Conservation (phyloP, 495 filamentous ascomycete species). For the Tetracladium marchalianum region DNA sequence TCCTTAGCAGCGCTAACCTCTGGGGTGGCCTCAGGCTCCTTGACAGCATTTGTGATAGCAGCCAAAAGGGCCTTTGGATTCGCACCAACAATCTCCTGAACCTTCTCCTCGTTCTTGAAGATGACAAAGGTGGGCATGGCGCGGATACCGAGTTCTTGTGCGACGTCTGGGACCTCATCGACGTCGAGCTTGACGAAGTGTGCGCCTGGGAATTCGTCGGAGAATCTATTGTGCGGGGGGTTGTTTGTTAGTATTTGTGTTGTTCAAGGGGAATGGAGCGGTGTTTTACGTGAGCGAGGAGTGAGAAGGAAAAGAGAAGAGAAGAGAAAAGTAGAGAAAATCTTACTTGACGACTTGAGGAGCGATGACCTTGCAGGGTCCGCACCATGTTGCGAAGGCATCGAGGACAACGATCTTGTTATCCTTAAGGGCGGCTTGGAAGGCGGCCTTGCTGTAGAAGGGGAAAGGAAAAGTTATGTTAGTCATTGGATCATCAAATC, state of each 20-base stretch:
- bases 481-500: too few species aligned
- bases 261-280: neutral
- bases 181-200: conserved; percentile 92
- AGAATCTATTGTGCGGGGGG: conserved; percentile 33
- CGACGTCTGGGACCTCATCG: conserved; percentile 67
- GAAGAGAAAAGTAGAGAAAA: conserved; percentile 6
- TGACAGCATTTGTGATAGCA: conserved; percentile 31
- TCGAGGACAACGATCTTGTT: conserved; percentile 67
- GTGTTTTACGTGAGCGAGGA: neutral
- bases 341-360: conserved; percentile 59
- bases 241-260: conserved; percentile 7
- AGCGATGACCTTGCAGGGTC: conserved; percentile 85
- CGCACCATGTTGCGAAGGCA: conserved; percentile 88
- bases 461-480: conserved; percentile 4
- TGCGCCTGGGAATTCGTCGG: conserved; percentile 41
- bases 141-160: conserved; percentile 70
- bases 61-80: conserved; percentile 55
- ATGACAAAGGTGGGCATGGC: conserved; percentile 93
- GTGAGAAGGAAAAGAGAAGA: neutral
- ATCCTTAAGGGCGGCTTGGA: conserved; percentile 41
- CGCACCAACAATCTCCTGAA: conserved; percentile 69
- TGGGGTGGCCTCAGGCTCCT: neutral
- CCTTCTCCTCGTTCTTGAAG: conserved; percentile 67
- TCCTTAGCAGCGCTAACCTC: too few species aligned
- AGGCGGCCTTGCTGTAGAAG: conserved; percentile 49